These are phyloP conservation scores for Penicillium sp. DNA, from an alignment of 2,329 filamentous ascomycete genomes.

Conservation along the genomic window DNA sequence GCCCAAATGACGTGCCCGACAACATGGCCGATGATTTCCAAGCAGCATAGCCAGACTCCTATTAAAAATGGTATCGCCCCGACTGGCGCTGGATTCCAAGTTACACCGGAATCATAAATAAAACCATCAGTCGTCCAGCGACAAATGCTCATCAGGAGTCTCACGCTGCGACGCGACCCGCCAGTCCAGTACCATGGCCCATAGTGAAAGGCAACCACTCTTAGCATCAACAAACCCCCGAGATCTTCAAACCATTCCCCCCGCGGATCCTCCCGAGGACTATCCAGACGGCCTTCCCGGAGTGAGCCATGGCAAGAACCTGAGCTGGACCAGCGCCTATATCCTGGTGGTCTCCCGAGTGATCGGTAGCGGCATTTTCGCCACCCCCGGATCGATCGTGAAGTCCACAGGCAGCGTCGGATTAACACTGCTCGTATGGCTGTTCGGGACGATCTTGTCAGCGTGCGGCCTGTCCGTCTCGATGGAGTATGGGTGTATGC, in stretches of 20 bases:
- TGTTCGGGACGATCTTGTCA: constrained; percentile 60
- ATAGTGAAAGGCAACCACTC: constrained; percentile 14
- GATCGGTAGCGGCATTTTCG: constrained; percentile 69
- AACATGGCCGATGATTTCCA: constrained; percentile 17
- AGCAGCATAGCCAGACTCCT: constrained; percentile 11
- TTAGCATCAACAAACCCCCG: constrained; percentile 5
- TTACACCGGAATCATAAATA: too few relatives aligned
- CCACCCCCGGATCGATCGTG: constrained; percentile 66
- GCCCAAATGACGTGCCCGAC: constrained; percentile 30
- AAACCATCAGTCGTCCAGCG: too few relatives aligned
- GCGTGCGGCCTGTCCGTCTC: constrained; percentile 61
- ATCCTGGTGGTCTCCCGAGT: constrained; percentile 67
- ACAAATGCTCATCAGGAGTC: too few relatives aligned
- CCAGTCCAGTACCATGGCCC: constrained; percentile 41
- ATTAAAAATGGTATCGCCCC: background rate
- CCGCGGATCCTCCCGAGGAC: constrained; percentile 1
- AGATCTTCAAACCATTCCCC: constrained; percentile 1
- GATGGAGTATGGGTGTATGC: constrained; percentile 68
- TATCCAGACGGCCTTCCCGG: constrained; percentile 48
- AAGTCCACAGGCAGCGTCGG: constrained; percentile 65
- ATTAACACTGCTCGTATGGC: constrained; percentile 61
- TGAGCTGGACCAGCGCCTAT: constrained; percentile 63
- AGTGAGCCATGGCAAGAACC: constrained; percentile 56
- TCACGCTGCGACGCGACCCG: constrained; percentile 50
- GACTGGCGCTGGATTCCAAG: background rate